A percentile compares a stretch with the other conserved stretches of the same genome.
Conservation (phyloP, 768 basidiomycete species). For the Calocybe cyanea region DNA sequence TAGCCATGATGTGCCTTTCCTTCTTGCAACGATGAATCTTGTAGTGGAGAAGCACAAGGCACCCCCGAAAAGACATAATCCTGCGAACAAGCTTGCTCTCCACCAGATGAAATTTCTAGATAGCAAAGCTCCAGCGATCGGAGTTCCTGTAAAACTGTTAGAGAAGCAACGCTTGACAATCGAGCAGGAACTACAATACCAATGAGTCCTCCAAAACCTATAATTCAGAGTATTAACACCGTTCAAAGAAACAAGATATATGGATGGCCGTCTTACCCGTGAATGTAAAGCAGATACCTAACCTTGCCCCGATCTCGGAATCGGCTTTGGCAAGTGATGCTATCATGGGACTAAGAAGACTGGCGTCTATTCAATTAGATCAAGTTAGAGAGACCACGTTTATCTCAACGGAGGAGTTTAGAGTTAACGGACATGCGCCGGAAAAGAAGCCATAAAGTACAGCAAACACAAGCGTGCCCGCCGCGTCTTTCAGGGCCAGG, state of each 20-base stretch:
- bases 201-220: constrained; percentile 38
- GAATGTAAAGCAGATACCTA: constrained; percentile 46
- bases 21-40: constrained; percentile 21
- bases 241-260: constrained; percentile 12
- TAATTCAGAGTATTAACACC: constrained; percentile 18
- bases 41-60: constrained; percentile 26
- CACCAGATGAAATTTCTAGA: constrained; percentile 53
- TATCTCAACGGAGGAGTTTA: too few species aligned
- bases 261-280: constrained; percentile 3
- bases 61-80: constrained; percentile 31
- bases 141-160: constrained; percentile 37
- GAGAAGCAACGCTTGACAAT: neutral
- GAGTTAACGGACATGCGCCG: constrained; percentile 31
- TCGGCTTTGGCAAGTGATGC: constrained; percentile 38
- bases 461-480: constrained; percentile 30
- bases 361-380: constrained; percentile 31
- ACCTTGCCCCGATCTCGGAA: constrained; percentile 51
- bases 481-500: constrained; percentile 24
- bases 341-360: constrained; percentile 42
- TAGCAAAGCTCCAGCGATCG: constrained; percentile 55
- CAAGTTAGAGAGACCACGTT: too few species aligned
- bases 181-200: constrained; percentile 24
- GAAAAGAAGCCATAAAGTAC: constrained; percentile 38
- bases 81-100: constrained; percentile 52
- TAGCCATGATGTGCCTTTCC: constrained; percentile 20